Conservation (phyloP, 2,329 filamentous ascomycete species). For the Beauveria asiatica region DNA sequence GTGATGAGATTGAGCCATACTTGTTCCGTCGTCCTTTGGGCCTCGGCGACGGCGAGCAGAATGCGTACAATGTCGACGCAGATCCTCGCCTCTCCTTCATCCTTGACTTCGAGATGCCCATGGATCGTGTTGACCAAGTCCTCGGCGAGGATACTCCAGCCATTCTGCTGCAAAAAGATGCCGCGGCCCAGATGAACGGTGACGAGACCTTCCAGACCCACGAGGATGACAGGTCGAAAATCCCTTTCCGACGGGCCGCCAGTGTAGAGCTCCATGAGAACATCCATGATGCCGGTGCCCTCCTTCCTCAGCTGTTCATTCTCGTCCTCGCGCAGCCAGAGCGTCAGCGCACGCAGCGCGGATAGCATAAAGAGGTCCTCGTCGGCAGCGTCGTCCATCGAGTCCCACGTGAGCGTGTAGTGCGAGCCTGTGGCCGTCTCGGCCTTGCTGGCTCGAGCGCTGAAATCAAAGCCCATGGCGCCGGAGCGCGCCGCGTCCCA, state of each 20-base stretch:
- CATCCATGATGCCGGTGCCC: constrained; percentile 50
- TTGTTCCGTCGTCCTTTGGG: constrained; percentile 36
- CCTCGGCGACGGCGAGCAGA: constrained; percentile 43
- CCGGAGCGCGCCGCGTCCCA: constrained; percentile 60
- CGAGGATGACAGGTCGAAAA: constrained; percentile 48
- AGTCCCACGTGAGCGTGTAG: constrained; percentile 50
- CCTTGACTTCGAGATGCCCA: constrained; percentile 17
- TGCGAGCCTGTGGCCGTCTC: constrained; percentile 37
- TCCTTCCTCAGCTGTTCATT: constrained; percentile 49
- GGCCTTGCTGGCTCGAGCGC: constrained; percentile 37
- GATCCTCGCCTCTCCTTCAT: constrained; percentile 30
- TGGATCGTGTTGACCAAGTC: constrained; percentile 41
- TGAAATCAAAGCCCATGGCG: constrained; percentile 51
- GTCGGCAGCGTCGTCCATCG: constrained; percentile 36
- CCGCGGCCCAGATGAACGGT: constrained; percentile 38
- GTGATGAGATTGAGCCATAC: constrained; percentile 51
- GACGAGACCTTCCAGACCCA: constrained; percentile 51
- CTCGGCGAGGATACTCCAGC: constrained; percentile 43
- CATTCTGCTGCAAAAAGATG: constrained; percentile 40
- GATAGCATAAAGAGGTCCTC: constrained; percentile 53
- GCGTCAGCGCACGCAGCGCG: constrained; percentile 46
- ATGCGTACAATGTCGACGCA: constrained; percentile 49
- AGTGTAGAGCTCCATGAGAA: constrained; percentile 48
- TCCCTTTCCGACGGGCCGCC: constrained; percentile 29
- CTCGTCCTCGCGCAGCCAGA: constrained; percentile 65